Conservation (phyloP, 768 basidiomycete genomes). For the Rhodotorula taiwanensis region DNA sequence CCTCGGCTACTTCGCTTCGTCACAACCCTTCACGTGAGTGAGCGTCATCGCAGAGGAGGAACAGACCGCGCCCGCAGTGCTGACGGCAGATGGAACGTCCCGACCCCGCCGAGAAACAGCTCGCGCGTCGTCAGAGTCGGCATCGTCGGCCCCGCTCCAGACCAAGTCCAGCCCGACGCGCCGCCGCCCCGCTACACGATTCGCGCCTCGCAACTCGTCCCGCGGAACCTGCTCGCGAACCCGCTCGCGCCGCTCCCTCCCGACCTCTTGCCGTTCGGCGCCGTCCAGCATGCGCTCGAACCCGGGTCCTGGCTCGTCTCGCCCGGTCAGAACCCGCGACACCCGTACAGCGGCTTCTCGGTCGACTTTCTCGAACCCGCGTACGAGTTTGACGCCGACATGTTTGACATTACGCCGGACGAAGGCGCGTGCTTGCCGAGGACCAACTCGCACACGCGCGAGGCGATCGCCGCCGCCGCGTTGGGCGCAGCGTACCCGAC, state of each 20-base stretch:
- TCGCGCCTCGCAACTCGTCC: constrained; percentile 9
- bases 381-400: background rate
- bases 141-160: background rate
- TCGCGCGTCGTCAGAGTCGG: constrained; percentile 23
- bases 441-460: background rate
- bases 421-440: constrained; percentile 4
- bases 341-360: constrained; percentile 25
- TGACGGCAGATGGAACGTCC: too few relatives aligned
- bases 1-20: constrained; percentile 23
- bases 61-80: too few relatives aligned
- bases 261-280: constrained; percentile 5
- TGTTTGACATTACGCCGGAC: constrained; percentile 12
- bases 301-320: constrained; percentile 7
- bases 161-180: background rate
- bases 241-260: background rate
- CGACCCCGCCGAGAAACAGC: too few relatives aligned
- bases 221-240: background rate
- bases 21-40: constrained; percentile 24
- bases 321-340: background rate
- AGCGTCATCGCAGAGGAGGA: too few relatives aligned
- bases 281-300: background rate
- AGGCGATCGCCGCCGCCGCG: background rate
- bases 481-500: background rate
- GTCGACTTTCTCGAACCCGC: constrained; percentile 15
- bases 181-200: constrained; percentile 2